Percentiles rank a stretch among this genome's conserved stretches.
These are phyloP conservation scores for Paraconiothyrium sp. DNA, from an alignment of 2,329 filamentous ascomycete species.

Conservation along the genomic window DNA sequence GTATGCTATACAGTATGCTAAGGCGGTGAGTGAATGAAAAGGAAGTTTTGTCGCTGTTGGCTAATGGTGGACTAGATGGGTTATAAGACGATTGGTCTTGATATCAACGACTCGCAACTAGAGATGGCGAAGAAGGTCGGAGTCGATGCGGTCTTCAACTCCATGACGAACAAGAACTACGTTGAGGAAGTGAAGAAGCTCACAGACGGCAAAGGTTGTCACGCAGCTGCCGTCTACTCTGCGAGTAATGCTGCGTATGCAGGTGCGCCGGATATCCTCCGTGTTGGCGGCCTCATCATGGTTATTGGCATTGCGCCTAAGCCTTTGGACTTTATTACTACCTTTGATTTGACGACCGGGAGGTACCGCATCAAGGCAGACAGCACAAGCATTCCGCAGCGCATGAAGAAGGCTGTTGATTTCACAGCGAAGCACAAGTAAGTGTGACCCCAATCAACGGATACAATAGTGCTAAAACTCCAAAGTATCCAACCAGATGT, in stretches of 20 bases:
- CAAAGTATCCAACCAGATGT: constrained; percentile 52
- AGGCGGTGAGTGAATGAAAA: constrained; percentile 43
- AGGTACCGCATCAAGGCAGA: constrained; percentile 55
- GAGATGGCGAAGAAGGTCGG: constrained; percentile 52
- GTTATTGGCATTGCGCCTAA: constrained; percentile 54
- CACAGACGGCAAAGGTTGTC: constrained; percentile 51
- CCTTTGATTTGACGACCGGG: constrained; percentile 54
- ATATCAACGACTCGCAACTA: constrained; percentile 56
- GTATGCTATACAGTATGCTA: constrained; percentile 59
- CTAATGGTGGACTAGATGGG: constrained; percentile 44
- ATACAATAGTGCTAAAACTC: not conserved
- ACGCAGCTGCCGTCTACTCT: constrained; percentile 56
- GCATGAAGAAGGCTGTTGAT: constrained; percentile 56
- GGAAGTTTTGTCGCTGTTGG: not conserved
- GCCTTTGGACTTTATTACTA: constrained; percentile 47
- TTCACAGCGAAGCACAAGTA: constrained; percentile 53
- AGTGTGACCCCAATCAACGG: not conserved
- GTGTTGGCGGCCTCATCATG: constrained; percentile 54
- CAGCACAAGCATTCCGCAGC: constrained; percentile 54
- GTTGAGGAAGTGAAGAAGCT: constrained; percentile 53
- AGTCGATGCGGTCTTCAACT: constrained; percentile 57
- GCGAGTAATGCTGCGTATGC: constrained; percentile 51
- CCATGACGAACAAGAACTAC: constrained; percentile 51
- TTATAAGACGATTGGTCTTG: constrained; percentile 55
- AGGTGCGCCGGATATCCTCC: constrained; percentile 48